phyloP scores from a whole-genome alignment of 2,329 filamentous ascomycete genomes.

The Clonostachys chloroleuca region DNA sequence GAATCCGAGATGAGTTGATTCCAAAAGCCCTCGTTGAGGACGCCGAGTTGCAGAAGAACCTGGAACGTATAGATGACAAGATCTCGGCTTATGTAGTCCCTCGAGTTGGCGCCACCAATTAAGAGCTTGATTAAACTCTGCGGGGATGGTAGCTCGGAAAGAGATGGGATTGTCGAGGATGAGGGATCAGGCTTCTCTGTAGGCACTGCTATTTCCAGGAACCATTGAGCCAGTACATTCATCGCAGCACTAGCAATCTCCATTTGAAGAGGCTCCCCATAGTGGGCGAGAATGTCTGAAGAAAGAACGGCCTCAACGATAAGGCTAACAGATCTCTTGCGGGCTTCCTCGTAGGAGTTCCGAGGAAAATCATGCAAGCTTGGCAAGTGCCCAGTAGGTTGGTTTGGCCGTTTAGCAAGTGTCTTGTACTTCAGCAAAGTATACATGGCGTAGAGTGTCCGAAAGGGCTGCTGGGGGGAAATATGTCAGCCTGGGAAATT shows the following conservation, averaged over 20 bases:
- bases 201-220: background rate
- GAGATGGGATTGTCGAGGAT: no score
- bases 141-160: no score
- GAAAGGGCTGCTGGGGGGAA: slow-evolving; percentile 68
- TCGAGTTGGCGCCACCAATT: no score
- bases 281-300: background rate
- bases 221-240: slow-evolving; percentile 1
- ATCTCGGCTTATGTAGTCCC: no score
- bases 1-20: background rate
- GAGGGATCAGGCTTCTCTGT: no score
- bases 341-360: background rate
- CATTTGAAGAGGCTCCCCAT: background rate
- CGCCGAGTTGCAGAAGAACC: no score
- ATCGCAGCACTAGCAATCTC: background rate
- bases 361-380: no score
- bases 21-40: no score
- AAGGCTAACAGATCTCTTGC: background rate
- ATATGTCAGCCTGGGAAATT: slow-evolving; percentile 55
- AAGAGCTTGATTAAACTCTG: no score
- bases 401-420: background rate
- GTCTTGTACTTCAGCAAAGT: slow-evolving; percentile 60
- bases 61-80: no score
- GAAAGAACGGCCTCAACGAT: background rate
- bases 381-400: background rate
- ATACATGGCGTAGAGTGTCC: slow-evolving; percentile 68